Evolutionary conservation across 495 filamentous ascomycete genomes (phyloP), one percentile per base, ranked within the genome.

Genomic region (Lindgomyces ingoldianus): DNA sequence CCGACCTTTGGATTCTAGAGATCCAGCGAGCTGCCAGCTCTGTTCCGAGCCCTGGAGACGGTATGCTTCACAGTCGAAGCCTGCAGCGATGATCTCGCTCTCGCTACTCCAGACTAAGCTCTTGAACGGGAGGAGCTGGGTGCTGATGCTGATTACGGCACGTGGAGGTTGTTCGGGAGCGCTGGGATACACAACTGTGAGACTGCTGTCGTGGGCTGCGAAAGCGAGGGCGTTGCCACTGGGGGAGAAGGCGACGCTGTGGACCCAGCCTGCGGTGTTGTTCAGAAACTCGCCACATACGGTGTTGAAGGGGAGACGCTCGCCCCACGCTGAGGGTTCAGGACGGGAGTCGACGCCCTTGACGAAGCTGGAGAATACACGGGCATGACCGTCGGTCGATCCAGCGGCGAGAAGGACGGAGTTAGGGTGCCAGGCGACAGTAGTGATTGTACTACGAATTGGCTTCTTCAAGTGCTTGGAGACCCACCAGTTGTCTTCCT

Each of bases 401-500:
- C 94, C 94, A 54, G 95, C 91, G 1, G 92, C 94, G 4, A 98
- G 82, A 12, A 98, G 85, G 1, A 98, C 95, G 1, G 89, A 93
- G 79, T 98, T 98, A 14, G 95, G 94, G 73, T 98, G 94, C 94
- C 94, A 98, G 46, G 85, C 87, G 19, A 98, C 84, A 1, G 89
- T 90, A 44, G 94, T 97, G 69, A 98, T 90, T 47, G 94, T 98
- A 72, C 89, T 93, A 53, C 94, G 90, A 70, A 98, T 94, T 4
- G 95, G 94, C 81, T 97, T 98, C 84, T 96, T 97, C 60, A 98
- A 76, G 76, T 98, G 94, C 81, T 98, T 98, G 36, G 92, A 96
- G 6, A 98, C 93, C 94, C 94, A 98, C 95, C 95, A 98, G 79
- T 98, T 91, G 74, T 98, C 97, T 77, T 98, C 95, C 72, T 94